Percentiles rank a stretch among this genome's conserved stretches.
These are phyloP conservation scores for Trifolium dubium DNA, from an alignment of 306 rosid species.

Conservation along the genomic window DNA sequence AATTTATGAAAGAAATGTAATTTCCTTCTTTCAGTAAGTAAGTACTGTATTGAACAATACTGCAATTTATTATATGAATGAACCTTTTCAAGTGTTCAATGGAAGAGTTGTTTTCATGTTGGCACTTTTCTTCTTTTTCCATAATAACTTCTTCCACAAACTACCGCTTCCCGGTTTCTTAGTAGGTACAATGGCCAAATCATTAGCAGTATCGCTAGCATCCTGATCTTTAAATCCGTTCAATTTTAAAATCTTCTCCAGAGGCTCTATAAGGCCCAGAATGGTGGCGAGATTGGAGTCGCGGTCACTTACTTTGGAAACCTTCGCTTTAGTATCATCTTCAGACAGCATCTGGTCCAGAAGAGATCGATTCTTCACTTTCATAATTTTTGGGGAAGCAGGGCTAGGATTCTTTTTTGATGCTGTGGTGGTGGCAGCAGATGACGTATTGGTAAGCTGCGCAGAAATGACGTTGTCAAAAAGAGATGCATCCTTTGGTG, in stretches of 20 bases:
- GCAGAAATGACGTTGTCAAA: conserved; percentile 54
- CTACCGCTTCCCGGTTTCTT: conserved; percentile 57
- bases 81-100: conserved; percentile 48
- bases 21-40: conserved; percentile 23
- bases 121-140: conserved; percentile 77
- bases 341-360: conserved; percentile 81
- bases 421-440: not conserved
- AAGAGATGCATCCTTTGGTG: conserved; percentile 72
- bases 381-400: conserved; percentile 39
- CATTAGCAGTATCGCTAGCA: conserved; percentile 41
- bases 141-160: conserved; percentile 68
- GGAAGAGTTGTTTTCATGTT: conserved; percentile 53
- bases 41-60: conserved; percentile 37
- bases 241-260: conserved; percentile 55
- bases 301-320: conserved; percentile 42
- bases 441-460: conserved; percentile 26
- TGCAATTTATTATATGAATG: conserved; percentile 9
- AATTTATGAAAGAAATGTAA: not conserved
- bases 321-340: conserved; percentile 54
- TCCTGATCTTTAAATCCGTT: conserved; percentile 42
- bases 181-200: conserved; percentile 67
- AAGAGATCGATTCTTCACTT: conserved; percentile 58
- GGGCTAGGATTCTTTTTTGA: conserved; percentile 35
- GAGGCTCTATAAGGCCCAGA: conserved; percentile 43
- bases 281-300: conserved; percentile 37